Percentiles rank a stretch among this genome's conserved stretches.
Conservation (phyloP, 129 eudicot species). For the Solidago caesia region DNA sequence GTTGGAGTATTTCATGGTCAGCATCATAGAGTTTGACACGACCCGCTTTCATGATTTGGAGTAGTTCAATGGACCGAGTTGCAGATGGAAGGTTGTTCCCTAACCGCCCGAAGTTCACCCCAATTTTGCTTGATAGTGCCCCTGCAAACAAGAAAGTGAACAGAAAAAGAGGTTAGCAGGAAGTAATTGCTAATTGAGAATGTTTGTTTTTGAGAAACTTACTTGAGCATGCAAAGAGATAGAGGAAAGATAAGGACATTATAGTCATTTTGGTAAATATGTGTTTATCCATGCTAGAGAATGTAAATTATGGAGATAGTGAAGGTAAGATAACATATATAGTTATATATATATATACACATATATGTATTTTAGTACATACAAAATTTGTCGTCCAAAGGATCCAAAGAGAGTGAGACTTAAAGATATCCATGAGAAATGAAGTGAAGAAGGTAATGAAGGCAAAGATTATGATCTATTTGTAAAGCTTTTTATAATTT, state of each 20-base stretch:
- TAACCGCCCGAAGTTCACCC: constrained; percentile 59
- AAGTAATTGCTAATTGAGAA: not conserved
- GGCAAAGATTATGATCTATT: constrained; percentile 32
- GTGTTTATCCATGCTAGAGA: constrained; percentile 24
- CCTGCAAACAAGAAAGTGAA: constrained; percentile 20
- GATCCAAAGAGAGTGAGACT: constrained; percentile 35
- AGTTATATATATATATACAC: not conserved
- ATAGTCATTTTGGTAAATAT: not conserved
- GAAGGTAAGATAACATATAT: constrained; percentile 14
- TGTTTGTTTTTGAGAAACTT: constrained; percentile 16
- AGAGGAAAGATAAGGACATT: constrained; percentile 37
- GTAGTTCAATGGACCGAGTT: constrained; percentile 40
- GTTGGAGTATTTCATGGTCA: constrained; percentile 52
- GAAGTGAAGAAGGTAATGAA: constrained; percentile 22
- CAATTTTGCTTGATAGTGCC: constrained; percentile 43
- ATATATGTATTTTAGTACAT: constrained; percentile 3
- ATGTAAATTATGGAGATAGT: constrained; percentile 19
- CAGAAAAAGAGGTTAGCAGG: not conserved
- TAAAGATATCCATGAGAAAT: constrained; percentile 21
- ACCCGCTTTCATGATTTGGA: constrained; percentile 45
- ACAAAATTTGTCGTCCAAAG: constrained; percentile 19
- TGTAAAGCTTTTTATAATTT: constrained; percentile 23
- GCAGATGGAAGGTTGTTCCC: constrained; percentile 71
- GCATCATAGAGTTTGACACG: constrained; percentile 62
- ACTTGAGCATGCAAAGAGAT: constrained; percentile 44